A percentile compares a stretch with the other conserved stretches of the same genome.
phyloP scores from a whole-genome alignment of 73 alveolate species.

The Symbiodinium natans region DNA sequence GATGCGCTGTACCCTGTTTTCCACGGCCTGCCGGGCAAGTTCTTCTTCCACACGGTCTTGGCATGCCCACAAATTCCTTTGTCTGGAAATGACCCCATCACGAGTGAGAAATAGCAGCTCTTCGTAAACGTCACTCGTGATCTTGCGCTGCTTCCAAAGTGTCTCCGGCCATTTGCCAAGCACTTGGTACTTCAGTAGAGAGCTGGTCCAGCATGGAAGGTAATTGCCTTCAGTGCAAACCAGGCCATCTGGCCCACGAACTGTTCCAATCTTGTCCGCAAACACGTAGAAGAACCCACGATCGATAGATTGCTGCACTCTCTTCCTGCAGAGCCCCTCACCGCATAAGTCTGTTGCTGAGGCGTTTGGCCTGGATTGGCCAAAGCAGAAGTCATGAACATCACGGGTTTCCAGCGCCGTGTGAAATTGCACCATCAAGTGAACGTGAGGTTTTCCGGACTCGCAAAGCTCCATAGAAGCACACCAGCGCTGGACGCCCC shows the following conservation, averaged over 20 bases:
- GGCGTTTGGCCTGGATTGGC: background rate
- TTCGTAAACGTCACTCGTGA: background rate
- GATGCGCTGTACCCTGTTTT: background rate
- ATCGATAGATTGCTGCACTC: background rate
- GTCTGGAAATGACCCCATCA: background rate
- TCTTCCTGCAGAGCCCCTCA: background rate
- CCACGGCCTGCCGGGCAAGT: background rate
- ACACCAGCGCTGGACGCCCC: background rate
- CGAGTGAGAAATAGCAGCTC: background rate
- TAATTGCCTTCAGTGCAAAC: background rate
- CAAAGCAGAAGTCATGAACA: background rate
- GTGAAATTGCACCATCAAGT: background rate
- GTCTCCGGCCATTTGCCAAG: conserved; percentile 39
- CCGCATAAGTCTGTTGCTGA: background rate
- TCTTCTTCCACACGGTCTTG: background rate
- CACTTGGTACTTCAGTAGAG: background rate
- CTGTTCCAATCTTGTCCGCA: background rate
- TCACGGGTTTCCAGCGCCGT: background rate
- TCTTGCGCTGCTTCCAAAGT: conserved; percentile 40
- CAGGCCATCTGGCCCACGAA: background rate
- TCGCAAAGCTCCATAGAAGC: background rate
- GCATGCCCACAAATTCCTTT: background rate
- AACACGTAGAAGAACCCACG: background rate
- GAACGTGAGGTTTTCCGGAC: background rate
- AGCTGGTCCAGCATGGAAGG: background rate